Evolutionary conservation across 805 yeast species (phyloP).

Genomic region (Barnettozyma wickerhamii): DNA sequence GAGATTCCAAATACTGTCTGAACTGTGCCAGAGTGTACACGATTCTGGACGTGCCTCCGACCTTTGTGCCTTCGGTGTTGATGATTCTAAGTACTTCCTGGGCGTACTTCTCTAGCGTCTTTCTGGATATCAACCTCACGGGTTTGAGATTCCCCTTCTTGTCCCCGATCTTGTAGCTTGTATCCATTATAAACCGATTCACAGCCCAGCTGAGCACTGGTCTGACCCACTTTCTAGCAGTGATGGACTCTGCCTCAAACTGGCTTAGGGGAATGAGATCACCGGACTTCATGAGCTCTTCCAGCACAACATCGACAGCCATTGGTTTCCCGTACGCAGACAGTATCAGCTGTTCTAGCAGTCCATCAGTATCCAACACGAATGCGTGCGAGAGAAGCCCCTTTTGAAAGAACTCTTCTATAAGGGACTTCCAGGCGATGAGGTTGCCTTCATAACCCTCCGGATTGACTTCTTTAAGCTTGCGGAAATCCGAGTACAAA

Average conservation of each 20-base stretch:
- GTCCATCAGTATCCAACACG: conserved; percentile 23
- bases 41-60: conserved; percentile 1
- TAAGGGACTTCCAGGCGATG: conserved; percentile 32
- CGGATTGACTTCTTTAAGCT: conserved; percentile 31
- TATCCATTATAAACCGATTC: conserved; percentile 20
- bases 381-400: conserved; percentile 14
- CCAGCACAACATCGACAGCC: conserved; percentile 32
- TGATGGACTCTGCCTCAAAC: conserved; percentile 23
- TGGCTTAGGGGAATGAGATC: conserved; percentile 25
- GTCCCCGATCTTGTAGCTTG: conserved; percentile 19
- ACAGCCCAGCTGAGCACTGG: conserved; percentile 23
- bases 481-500: conserved; percentile 35
- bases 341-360: conserved; percentile 25
- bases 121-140: conserved; percentile 19
- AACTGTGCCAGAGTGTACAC: conserved; percentile 16
- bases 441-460: conserved; percentile 40
- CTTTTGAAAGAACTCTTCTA: conserved; percentile 18
- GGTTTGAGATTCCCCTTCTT: conserved; percentile 14
- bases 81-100: conserved; percentile 8
- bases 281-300: conserved; percentile 26
- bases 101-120: conserved; percentile 15
- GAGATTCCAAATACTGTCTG: conserved; percentile 3
- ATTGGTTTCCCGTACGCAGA: conserved; percentile 32
- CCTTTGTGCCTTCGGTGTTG: background rate
- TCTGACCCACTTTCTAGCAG: conserved; percentile 21